Conservation (phyloP, 23 red algal genomes). For the Rhodosorus marinus region DNA sequence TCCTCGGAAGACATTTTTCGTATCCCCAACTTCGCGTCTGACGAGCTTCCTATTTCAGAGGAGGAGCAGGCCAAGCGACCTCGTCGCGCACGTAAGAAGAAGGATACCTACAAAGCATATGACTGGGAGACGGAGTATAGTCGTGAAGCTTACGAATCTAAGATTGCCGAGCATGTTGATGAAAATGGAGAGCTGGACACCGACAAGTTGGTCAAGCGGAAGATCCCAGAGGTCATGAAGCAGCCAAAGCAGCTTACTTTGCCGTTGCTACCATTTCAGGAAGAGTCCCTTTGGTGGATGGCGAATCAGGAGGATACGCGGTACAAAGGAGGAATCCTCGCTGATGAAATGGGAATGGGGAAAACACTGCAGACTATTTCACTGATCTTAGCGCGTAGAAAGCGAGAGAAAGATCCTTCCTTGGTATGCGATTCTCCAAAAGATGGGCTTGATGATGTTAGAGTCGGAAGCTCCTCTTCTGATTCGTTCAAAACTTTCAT, state of each 20-base stretch:
- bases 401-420: neutral
- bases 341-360: conserved; percentile 46
- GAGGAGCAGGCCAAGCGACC: too few relatives aligned
- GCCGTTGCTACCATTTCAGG: neutral
- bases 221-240: neutral
- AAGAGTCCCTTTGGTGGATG: neutral
- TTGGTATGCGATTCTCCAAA: neutral
- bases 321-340: conserved; percentile 18
- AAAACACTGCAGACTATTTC: conserved; percentile 37
- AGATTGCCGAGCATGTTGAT: neutral
- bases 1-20: too few relatives aligned
- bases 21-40: too few relatives aligned
- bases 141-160: too few relatives aligned
- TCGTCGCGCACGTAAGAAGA: too few relatives aligned
- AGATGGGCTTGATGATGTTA: neutral
- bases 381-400: neutral
- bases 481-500: neutral
- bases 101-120: too few relatives aligned
- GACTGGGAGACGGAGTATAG: too few relatives aligned
- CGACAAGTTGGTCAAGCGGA: neutral
- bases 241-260: neutral
- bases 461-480: neutral
- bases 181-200: neutral
- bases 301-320: neutral
- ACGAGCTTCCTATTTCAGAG: too few relatives aligned